Conservation (phyloP, 2,329 filamentous ascomycete species). For the Mariannaea sp. region DNA sequence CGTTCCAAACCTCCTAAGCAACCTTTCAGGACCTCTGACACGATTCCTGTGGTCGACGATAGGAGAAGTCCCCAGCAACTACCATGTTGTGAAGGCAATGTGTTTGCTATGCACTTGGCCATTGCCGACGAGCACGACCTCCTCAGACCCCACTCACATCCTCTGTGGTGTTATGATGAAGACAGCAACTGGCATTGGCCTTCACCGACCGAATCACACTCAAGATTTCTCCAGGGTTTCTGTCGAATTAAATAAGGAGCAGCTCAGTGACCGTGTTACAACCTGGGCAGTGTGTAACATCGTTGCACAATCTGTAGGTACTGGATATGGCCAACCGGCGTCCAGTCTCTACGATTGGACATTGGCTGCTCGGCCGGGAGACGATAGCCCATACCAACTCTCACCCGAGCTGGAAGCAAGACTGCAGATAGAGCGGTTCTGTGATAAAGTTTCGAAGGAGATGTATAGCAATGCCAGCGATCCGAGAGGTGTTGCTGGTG, state of each 20-base stretch:
- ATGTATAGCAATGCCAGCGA: conserved; percentile 80
- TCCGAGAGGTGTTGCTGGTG: conserved; percentile 69
- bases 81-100: conserved; percentile 80
- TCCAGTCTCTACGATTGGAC: conserved; percentile 80
- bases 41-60: conserved; percentile 78
- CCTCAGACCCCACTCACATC: conserved; percentile 81
- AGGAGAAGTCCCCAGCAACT: conserved; percentile 75
- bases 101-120: conserved; percentile 84
- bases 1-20: conserved; percentile 67
- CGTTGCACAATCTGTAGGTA: conserved; percentile 80
- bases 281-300: conserved; percentile 89
- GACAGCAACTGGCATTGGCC: conserved; percentile 79
- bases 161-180: conserved; percentile 86
- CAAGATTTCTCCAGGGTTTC: conserved; percentile 81
- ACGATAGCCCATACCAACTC: conserved; percentile 63
- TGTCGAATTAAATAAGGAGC: conserved; percentile 76
- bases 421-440: conserved; percentile 74
- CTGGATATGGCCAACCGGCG: conserved; percentile 80
- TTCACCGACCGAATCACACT: conserved; percentile 80
- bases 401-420: conserved; percentile 68
- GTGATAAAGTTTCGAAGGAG: conserved; percentile 77
- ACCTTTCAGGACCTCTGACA: conserved; percentile 70
- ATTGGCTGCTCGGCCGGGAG: conserved; percentile 63
- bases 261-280: conserved; percentile 76
- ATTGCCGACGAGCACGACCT: conserved; percentile 78